phyloP scores from a whole-genome alignment of 805 yeast species.

The Hanseniaspora meyeri region DNA sequence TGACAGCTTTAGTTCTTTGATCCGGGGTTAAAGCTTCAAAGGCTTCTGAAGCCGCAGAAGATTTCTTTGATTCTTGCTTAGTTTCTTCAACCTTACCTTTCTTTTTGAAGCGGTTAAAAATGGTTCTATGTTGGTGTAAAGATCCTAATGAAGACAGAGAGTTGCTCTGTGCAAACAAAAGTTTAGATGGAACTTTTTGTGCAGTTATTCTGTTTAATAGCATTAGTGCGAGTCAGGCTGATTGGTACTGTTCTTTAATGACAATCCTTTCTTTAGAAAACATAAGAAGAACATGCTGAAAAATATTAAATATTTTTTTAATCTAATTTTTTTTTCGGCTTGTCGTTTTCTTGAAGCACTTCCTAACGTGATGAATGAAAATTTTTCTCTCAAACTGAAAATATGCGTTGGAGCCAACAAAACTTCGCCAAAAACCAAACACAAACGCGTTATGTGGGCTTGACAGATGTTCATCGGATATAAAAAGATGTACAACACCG shows the following conservation, averaged over 20 bases:
- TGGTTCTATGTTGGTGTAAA: background rate
- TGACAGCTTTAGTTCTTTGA: slow-evolving; percentile 12
- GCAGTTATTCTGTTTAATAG: background rate
- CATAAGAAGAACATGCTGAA: too few species aligned
- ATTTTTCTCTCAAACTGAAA: background rate
- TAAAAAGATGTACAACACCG: too few species aligned
- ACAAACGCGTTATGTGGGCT: background rate
- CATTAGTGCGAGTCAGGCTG: background rate
- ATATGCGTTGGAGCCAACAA: too few species aligned
- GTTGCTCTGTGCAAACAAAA: background rate
- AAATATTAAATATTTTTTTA: too few species aligned
- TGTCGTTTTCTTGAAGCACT: too few species aligned
- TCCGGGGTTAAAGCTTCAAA: background rate
- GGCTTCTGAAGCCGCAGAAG: background rate
- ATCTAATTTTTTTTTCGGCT: too few species aligned
- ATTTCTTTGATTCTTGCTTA: background rate
- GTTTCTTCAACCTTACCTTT: background rate
- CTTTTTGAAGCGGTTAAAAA: background rate
- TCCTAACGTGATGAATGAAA: too few species aligned
- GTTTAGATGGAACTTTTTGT: background rate
- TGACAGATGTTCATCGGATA: background rate
- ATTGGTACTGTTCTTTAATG: too few species aligned
- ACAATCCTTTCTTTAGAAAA: too few species aligned
- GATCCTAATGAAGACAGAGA: background rate
- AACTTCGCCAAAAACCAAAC: background rate